Conservation (phyloP, 23 red algal genomes). For the Pyropia haitanensis region DNA sequence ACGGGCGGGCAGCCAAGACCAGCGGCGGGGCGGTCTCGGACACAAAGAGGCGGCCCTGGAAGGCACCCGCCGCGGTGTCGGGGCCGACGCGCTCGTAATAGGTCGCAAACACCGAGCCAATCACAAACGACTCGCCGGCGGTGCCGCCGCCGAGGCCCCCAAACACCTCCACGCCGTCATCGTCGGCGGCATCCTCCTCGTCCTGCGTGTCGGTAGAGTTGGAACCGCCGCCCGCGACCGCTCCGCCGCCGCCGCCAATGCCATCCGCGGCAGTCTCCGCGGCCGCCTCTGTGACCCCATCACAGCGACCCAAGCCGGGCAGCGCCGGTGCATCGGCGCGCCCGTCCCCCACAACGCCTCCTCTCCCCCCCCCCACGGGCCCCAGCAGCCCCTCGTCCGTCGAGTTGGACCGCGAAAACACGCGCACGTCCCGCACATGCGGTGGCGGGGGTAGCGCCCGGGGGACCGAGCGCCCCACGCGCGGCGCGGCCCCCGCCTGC, state of each 20-base stretch:
- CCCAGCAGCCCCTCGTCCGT: too few relatives aligned
- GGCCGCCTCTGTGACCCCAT: background rate
- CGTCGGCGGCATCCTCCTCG: background rate
- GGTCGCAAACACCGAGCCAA: slow-evolving; percentile 1
- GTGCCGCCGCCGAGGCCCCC: background rate
- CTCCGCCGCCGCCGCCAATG: background rate
- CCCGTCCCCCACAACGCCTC: too few relatives aligned
- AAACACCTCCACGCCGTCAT: background rate
- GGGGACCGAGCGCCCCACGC: too few relatives aligned
- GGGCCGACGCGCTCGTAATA: background rate
- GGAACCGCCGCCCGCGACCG: background rate
- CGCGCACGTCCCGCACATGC: too few relatives aligned
- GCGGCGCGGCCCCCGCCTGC: too few relatives aligned
- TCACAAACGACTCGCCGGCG: background rate
- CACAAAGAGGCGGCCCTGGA: background rate
- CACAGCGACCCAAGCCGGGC: too few relatives aligned
- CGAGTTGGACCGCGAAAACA: too few relatives aligned
- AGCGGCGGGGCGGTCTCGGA: background rate
- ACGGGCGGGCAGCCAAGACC: background rate
- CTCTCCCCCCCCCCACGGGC: too few relatives aligned
- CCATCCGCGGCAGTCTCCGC: background rate
- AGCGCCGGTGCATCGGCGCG: too few relatives aligned
- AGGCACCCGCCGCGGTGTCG: background rate
- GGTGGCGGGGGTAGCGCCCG: too few relatives aligned
- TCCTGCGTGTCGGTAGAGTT: background rate